Percentiles rank a stretch among this genome's conserved stretches.
Conservation (phyloP, 352 stramenopile species). For the Thalassiosira exigua region DNA sequence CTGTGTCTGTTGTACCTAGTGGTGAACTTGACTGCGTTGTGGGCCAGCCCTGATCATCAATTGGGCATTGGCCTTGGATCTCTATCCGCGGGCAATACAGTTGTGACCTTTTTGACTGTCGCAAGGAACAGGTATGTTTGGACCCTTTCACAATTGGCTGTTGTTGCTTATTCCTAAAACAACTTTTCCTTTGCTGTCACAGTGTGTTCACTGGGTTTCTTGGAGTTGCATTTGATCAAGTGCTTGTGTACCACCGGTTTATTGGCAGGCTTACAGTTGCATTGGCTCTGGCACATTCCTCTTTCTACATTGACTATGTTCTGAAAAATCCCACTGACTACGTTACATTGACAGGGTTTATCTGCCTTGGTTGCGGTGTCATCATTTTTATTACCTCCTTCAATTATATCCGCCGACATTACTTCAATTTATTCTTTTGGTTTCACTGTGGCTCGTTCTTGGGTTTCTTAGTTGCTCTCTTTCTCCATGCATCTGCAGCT, state of each 20-base stretch:
- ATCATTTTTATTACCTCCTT: slow-evolving; percentile 39
- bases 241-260: slow-evolving; percentile 46
- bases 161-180: too few relatives aligned
- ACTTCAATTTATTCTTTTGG: slow-evolving; percentile 55
- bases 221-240: slow-evolving; percentile 42
- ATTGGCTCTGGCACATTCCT: slow-evolving; percentile 31
- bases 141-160: too few relatives aligned
- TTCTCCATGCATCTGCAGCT: slow-evolving; percentile 32
- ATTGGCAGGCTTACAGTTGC: slow-evolving; percentile 35
- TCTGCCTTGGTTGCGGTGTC: slow-evolving; percentile 29
- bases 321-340: slow-evolving; percentile 21
- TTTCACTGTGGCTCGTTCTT: slow-evolving; percentile 39
- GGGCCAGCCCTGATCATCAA: slow-evolving; percentile 22
- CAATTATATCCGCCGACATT: slow-evolving; percentile 37
- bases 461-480: slow-evolving; percentile 35
- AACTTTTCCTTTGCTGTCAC: too few relatives aligned
- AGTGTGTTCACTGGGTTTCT: slow-evolving; percentile 29
- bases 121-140: too few relatives aligned
- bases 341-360: slow-evolving; percentile 27
- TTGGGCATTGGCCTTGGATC: slow-evolving; percentile 41
- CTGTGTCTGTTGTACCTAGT: slow-evolving; percentile 30
- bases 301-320: slow-evolving; percentile 34
- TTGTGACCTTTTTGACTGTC: slow-evolving; percentile 35
- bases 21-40: slow-evolving; percentile 35
- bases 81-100: slow-evolving; percentile 37